A percentile compares a stretch with the other conserved stretches of the same genome.
These are phyloP conservation scores for Heterobasidion annosum DNA, from an alignment of 1,284 basidiomycete genomes.

Conservation along the genomic window DNA sequence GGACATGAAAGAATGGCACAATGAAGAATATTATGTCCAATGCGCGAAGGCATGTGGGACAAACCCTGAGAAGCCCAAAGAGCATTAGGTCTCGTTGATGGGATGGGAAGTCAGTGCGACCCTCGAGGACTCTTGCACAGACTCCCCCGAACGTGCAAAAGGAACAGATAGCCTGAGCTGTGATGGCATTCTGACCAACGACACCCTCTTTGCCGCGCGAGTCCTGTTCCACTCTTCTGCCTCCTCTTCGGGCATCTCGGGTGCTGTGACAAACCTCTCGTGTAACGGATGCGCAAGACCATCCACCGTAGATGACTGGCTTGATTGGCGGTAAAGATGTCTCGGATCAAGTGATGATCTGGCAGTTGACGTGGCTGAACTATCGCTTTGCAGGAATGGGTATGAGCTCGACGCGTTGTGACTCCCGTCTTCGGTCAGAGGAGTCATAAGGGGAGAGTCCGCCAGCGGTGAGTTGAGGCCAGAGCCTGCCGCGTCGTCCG, in stretches of 20 bases:
- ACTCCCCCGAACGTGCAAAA: constrained; percentile 18
- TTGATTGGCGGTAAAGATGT: neutral
- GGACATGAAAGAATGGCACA: neutral
- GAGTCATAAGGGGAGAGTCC: constrained; percentile 27
- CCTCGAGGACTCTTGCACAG: constrained; percentile 3
- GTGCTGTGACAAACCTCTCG: constrained; percentile 35
- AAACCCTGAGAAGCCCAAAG: neutral
- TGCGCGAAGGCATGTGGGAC: neutral
- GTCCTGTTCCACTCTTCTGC: constrained; percentile 84
- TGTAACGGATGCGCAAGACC: constrained; percentile 23
- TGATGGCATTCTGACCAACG: constrained; percentile 63
- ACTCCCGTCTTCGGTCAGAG: constrained; percentile 8
- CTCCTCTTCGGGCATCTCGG: constrained; percentile 44
- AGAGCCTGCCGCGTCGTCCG: constrained; percentile 21
- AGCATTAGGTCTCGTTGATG: neutral
- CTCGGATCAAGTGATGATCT: neutral
- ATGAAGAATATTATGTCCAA: neutral
- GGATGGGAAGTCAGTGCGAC: constrained; percentile 3
- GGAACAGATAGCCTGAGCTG: constrained; percentile 32
- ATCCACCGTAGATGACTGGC: neutral
- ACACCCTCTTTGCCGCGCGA: constrained; percentile 75
- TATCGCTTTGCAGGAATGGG: neutral
- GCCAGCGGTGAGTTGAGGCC: constrained; percentile 58
- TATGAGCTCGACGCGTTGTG: neutral
- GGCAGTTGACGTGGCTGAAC: neutral